A percentile compares a stretch with the other conserved stretches of the same genome.
Evolutionary conservation across 345 rosid genomes (phyloP).

Genomic region (Toxicodendron radicans): DNA sequence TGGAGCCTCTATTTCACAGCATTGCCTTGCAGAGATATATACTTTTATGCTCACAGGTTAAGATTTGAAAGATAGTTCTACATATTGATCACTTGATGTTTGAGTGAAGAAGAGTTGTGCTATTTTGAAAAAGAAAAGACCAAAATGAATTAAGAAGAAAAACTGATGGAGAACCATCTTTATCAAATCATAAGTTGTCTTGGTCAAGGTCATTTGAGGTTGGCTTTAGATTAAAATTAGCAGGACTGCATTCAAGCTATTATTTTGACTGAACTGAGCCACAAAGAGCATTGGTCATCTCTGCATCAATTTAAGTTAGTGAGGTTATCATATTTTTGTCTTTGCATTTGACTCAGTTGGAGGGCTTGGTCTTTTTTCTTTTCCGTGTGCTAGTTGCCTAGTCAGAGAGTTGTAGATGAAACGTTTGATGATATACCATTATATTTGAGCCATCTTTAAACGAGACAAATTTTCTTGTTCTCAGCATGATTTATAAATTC

Average conservation of each 20-base stretch:
- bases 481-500: too few relatives aligned
- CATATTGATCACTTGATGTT: neutral
- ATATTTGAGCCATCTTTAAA: neutral
- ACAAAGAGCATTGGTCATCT: neutral
- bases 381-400: neutral
- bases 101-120: neutral
- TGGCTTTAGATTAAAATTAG: neutral
- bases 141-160: neutral
- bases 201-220: neutral
- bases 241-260: neutral
- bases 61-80: conserved; percentile 8
- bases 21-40: conserved; percentile 81
- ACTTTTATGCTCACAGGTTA: conserved; percentile 82
- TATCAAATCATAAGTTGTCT: neutral
- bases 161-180: neutral
- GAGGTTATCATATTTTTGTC: neutral
- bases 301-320: neutral
- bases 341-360: neutral
- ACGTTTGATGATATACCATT: neutral
- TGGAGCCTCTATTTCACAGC: conserved; percentile 65
- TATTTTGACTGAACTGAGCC: neutral
- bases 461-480: neutral
- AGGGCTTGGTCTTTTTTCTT: neutral
- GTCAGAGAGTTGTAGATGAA: neutral
- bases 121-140: neutral